Base-by-base conservation (phyloP, 2,329 filamentous ascomycete species). In the Orbilia brochopaga region DNA sequence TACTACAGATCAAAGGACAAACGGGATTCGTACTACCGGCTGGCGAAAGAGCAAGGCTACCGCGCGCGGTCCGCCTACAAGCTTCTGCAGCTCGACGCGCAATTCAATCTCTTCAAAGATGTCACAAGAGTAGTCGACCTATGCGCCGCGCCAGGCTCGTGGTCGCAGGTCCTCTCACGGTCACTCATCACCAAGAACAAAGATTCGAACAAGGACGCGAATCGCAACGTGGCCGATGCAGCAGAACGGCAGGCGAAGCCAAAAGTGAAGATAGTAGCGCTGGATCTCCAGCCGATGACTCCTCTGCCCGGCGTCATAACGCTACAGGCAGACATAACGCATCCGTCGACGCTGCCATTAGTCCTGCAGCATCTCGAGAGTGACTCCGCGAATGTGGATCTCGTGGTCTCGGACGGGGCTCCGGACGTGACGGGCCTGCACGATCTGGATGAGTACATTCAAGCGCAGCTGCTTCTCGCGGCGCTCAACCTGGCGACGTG, bases 11-110 rank as follows among this genome's bases (percentile, higher is more conserved):
- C 69, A 10, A 99, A 99, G 81, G 94, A 99, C 79, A 99, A 99
- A 82, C 90, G 94, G 59, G 94, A 99, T 80, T 92, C 92, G 51
- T 99, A 99, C 81, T 99, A 99, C 78, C 87, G 94, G 60, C 89
- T 99, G 7, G 94, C 94, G 17, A 99, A 99, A 81, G 94, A 99
- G 80, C 94, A 99, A 83, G 95, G 95, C 74, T 99, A 94, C 93
- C 90, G 94, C 37, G 94, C 94, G 27, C 86, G 94, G 66, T 96
- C 92, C 75, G 94, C 94, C 7, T 99, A 97, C 83, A 99, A 99
- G 81, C 86, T 99, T 23, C 87, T 99, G 11, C 94, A 99, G 80
- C 87, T 99, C 23, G 92, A 99, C 79, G 92, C 85, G 87, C 91
- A 97, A 82, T 99, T 97, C 81, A 90, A 97, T 77, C 85, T 99